Evolutionary conservation across 2,329 filamentous ascomycete species (phyloP), one percentile per base, ranked within the genome.

Genomic region (Paramyrothecium roridum): DNA sequence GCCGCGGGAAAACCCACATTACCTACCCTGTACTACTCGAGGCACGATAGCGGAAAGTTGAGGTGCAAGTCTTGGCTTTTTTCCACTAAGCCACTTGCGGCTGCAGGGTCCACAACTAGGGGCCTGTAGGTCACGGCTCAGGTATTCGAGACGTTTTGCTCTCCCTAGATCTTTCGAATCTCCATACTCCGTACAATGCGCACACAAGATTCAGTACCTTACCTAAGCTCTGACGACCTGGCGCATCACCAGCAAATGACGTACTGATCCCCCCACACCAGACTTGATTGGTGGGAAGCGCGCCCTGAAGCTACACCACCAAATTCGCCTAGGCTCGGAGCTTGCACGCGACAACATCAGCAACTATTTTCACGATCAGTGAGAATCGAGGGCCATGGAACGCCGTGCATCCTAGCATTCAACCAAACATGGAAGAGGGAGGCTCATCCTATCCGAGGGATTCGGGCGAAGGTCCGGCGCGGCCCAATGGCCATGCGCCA

Each of bases 361-460:
- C 7, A 43, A 17, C 12, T 6, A 13, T 43, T 43, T 43, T 6
- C 13, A 8, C 3, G 13, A 17, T 16, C 12, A 6, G 13, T 43
- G 37, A 17, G 7, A 19, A 17, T 19, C 45, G 22, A 34, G 26
- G 6, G 8, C 10, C 26, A 49, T 16, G 30, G 26, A 22, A 48
- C 33, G 26, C 26, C 26, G 26, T 30, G 26, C 26, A 30, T 30
- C 26, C 26, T 30, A 30, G 26, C 26, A 30, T 30, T 30, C 26
- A 30, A 30, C 10, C 4, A 30, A 30, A 30, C 26, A 69, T 69
- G 68, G 68, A 68, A 48, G 60, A 70, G 54, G 65, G 65, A 55
- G 57, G 61, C 57, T 56, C 57, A 26, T 48, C 56, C 17, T 60
- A 58, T 56, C 56, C 61, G 55, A 55, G 57, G 40, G 58, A 23